Evolutionary conservation across 208 protist genomes (phyloP), one percentile per base, ranked within the genome.

Genomic region (Naegleria lovaniensis): DNA sequence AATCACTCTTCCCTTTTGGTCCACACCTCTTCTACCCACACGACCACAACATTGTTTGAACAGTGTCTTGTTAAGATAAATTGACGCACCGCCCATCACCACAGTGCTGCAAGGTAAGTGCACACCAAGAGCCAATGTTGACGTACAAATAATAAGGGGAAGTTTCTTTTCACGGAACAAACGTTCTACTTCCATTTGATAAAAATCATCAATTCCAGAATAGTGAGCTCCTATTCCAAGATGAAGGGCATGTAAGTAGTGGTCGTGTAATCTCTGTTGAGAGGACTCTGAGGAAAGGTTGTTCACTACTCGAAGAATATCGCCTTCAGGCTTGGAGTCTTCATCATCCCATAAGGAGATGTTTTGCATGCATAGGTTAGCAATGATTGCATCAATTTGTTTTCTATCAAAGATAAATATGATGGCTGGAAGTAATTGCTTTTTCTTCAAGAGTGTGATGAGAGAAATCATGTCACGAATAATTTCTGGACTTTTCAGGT

Each of bases 31-130:
- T 85, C 79, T 85, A 16, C 79, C 79, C 15, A 33, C 79, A 16
- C 79, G 5, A n/a, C 79, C 79, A 43, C 38, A 85, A 85, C 79
- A 43, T 43, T 85, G 79, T 43, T 85, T 39, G 22, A 85, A 85
- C 38, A 85, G 2, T 5, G 36, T 22, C 15, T 39, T 85, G 36
- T 7, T 43, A 11, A 85, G 19, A 25, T 85, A 85, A 43, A 43
- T 85, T 0, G 79, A 85, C 6, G 9, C 22, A 43, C 38, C n/a
- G 5, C 7, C n/a, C 9, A 85, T 43, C 4, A 43, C 79, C 13
- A 85, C 79, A 22, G 79, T 85, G 6, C 36, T 39, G 41, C 79
- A 85, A 41, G 79, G 79, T 11, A 85, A 16, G 29, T 85, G n/a
- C 0, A 85, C 22, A 43, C 79, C 79, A 36, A 85, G 38, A 43